phyloP scores from a whole-genome alignment of 805 yeast species.

The Metschnikowia continentalis region DNA sequence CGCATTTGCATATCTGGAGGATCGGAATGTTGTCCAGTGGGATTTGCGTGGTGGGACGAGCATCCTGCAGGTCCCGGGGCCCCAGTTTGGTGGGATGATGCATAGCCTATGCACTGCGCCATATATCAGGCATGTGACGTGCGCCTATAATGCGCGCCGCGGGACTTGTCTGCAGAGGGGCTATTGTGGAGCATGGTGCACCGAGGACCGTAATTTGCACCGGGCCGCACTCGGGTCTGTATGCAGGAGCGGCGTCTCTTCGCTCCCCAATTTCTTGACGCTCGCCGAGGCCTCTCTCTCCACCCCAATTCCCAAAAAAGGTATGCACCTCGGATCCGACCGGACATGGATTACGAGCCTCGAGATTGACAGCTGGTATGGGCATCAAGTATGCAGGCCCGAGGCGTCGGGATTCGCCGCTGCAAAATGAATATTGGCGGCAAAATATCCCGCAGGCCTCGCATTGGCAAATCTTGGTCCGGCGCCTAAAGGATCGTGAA shows the following conservation, averaged over 20 bases:
- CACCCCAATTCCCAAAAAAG: no score
- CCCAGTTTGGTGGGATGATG: background rate
- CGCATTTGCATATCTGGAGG: background rate
- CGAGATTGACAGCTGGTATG: no score
- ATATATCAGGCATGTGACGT: background rate
- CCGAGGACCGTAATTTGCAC: background rate
- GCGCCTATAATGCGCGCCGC: background rate
- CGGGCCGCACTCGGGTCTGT: background rate
- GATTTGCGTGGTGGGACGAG: no score
- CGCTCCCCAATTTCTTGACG: no score
- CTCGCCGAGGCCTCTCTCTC: no score
- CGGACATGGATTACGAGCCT: no score
- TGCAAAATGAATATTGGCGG: no score
- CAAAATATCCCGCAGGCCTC: no score
- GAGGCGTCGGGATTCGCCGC: no score
- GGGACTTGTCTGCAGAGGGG: background rate
- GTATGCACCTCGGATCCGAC: background rate
- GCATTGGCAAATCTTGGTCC: no score
- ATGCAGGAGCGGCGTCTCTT: background rate
- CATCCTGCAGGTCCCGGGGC: background rate
- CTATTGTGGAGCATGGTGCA: background rate
- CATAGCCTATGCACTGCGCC: background rate
- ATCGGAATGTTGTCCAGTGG: background rate
- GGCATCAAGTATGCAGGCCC: no score
- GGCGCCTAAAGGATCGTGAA: no score